Base-by-base conservation (phyloP, 768 basidiomycete genomes). In the Wakefieldia striispora region DNA sequence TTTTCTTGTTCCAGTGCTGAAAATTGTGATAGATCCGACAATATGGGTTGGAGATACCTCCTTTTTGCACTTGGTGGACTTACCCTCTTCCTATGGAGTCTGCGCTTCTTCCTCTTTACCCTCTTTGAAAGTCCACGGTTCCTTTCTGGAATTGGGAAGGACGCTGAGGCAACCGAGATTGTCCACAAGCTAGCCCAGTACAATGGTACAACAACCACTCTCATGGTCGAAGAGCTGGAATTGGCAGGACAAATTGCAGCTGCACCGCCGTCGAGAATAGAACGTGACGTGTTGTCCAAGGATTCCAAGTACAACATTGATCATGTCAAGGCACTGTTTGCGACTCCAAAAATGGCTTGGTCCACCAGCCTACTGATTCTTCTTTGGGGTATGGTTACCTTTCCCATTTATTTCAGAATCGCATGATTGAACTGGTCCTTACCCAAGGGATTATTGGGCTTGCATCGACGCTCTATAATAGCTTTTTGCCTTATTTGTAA, bases 21-120 rank as follows among this genome's bases (percentile, higher is more conserved):
- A 6, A 56, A 67, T 3, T 79, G 79, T 51, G 50, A 70, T 33
- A 72, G 68, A 41, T 61, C 70, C 3, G 54, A 76, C 17, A 84
- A 83, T 54, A 83, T 80, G 81, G 82, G 83, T 20, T 84, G 83
- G 82, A 70, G 83, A 24, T 83, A 83, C 58, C 72, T 82, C 21
- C 65, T 82, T 27, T 75, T 80, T 60, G 71, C 72, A 0, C 73
- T 82, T 34, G 80, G 82, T 3, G 79, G 72, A 9, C 52, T 82
- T 35, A 80, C 74, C 21, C 68, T 84, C 33, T 50, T 81, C 45
- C 63, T 81, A n/a, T 82, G 78, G 73, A 68, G 59, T 11, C 49
- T 79, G 53, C 77, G 81, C 35, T 74, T 80, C 63, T 77, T 80
- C 59, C 55, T 70, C 23, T 83, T 84, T 67, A 64, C 66, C 23